phyloP scores from a whole-genome alignment of 768 basidiomycete genomes.

The Lactifluus subvellereus region DNA sequence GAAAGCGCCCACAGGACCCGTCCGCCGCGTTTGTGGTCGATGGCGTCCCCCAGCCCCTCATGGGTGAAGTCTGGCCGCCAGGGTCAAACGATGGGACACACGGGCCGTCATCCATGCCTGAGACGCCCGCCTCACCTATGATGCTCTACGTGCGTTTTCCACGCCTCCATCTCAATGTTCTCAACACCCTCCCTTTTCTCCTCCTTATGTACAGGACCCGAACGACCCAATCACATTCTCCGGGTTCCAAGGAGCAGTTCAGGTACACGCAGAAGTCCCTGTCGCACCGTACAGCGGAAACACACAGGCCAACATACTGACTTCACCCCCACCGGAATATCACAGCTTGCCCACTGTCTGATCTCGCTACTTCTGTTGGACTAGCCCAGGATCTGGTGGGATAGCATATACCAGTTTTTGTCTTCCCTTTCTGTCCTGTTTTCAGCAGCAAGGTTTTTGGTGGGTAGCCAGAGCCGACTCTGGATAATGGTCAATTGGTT shows the following conservation, averaged over 20 bases:
- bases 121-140: not conserved
- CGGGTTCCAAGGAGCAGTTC: not conserved
- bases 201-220: not conserved
- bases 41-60: not conserved
- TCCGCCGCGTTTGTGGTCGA: not conserved
- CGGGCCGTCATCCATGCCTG: not conserved
- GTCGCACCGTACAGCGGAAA: not conserved
- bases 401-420: not conserved
- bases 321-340: not conserved
- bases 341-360: not conserved
- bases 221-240: slow-evolving; percentile 10
- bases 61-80: not conserved
- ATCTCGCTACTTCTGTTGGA: not conserved
- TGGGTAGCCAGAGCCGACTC: no score
- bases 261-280: not conserved
- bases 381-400: not conserved
- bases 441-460: no score
- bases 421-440: not conserved
- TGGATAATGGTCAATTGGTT: not conserved
- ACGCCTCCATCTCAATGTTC: no score
- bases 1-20: not conserved
- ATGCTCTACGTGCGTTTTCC: slow-evolving; percentile 9
- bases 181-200: no score
- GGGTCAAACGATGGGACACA: not conserved
- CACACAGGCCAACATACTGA: not conserved